These are phyloP conservation scores for Cladophialophora exuberans DNA, from an alignment of 2,329 filamentous ascomycete species.

Conservation along the genomic window DNA sequence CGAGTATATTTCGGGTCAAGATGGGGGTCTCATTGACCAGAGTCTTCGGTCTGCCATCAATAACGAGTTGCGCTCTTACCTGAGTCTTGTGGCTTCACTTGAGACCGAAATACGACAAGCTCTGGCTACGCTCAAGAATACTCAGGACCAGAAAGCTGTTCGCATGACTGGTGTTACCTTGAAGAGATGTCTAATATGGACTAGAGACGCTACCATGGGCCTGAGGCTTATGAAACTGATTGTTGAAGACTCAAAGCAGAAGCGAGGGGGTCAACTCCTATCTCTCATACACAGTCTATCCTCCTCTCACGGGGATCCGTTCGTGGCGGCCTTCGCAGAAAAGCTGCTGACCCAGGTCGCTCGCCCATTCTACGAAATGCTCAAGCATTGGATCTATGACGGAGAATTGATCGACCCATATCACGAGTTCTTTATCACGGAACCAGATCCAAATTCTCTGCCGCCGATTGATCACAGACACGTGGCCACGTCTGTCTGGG, in stretches of 20 bases:
- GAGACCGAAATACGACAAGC: conserved; percentile 90
- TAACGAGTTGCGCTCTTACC: conserved; percentile 82
- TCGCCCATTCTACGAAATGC: conserved; percentile 92
- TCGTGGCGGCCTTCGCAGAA: conserved; percentile 91
- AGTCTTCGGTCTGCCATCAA: conserved; percentile 87
- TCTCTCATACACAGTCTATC: conserved; percentile 92
- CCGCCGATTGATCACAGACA: conserved; percentile 54
- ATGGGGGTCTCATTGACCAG: conserved; percentile 85
- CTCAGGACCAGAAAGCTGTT: conserved; percentile 68
- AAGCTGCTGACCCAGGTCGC: conserved; percentile 84
- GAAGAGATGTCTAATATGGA: conserved; percentile 96
- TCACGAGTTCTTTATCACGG: conserved; percentile 90
- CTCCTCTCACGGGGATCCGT: conserved; percentile 90
- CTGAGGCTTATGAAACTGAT: conserved; percentile 91
- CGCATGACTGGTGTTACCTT: conserved; percentile 89
- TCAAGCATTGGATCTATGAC: conserved; percentile 97
- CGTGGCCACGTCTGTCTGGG: conserved; percentile 86
- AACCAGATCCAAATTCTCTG: conserved; percentile 65
- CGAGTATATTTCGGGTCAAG: conserved; percentile 77
- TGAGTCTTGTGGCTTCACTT: conserved; percentile 86
- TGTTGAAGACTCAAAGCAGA: conserved; percentile 80
- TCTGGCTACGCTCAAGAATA: conserved; percentile 69
- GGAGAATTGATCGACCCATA: conserved; percentile 97
- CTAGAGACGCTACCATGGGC: conserved; percentile 93
- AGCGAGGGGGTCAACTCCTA: conserved; percentile 88